Percentiles rank a stretch among this genome's conserved stretches.
These are phyloP conservation scores for Fusarium lateritium DNA, from an alignment of 2,329 filamentous ascomycete species.

Conservation along the genomic window DNA sequence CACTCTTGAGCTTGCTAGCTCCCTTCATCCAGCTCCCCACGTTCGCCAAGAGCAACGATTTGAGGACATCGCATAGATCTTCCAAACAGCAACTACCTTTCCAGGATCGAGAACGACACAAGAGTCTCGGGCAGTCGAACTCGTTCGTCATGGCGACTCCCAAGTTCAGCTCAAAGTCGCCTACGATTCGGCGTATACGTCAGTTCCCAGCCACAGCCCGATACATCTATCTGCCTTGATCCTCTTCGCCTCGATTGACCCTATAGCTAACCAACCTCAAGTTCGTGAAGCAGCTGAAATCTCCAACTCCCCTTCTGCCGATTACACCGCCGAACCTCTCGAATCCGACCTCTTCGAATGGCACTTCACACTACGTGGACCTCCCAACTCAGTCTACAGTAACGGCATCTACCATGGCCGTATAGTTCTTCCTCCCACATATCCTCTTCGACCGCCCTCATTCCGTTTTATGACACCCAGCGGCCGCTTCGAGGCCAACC, in stretches of 20 bases:
- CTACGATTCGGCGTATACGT: slow-evolving; percentile 89
- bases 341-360: slow-evolving; percentile 96
- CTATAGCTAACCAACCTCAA: background rate
- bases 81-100: background rate
- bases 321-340: slow-evolving; percentile 88
- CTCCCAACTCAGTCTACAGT: slow-evolving; percentile 84
- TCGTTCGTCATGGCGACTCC: slow-evolving; percentile 56
- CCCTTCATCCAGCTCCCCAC: slow-evolving; percentile 21
- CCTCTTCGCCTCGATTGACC: background rate
- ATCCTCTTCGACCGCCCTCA: slow-evolving; percentile 92
- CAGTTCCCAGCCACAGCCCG: slow-evolving; percentile 53
- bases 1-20: background rate
- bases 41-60: slow-evolving; percentile 19
- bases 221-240: background rate
- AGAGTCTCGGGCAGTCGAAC: background rate
- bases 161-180: slow-evolving; percentile 80
- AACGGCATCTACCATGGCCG: slow-evolving; percentile 94
- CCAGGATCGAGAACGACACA: background rate
- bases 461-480: slow-evolving; percentile 96
- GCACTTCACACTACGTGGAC: slow-evolving; percentile 97
- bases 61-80: background rate
- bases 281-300: slow-evolving; percentile 94
- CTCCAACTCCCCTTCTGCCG: slow-evolving; percentile 81
- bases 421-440: slow-evolving; percentile 89
- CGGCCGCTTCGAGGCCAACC: slow-evolving; percentile 94